Conservation (phyloP, 768 basidiomycete genomes). For the Termitomyces sp. region DNA sequence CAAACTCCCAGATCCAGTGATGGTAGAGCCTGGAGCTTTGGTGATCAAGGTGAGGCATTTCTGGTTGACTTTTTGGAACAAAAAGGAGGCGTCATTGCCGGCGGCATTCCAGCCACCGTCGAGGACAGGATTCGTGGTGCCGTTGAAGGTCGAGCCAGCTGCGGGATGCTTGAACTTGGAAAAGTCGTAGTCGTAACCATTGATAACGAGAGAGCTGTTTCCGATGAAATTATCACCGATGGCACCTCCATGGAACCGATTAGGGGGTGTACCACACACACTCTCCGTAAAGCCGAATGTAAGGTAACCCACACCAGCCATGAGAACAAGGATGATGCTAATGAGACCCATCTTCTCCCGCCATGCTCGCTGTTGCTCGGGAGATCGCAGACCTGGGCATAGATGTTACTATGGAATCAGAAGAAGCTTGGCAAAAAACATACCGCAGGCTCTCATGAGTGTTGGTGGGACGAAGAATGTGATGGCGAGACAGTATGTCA, state of each 20-base stretch:
- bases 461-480: constrained; percentile 83
- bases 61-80: constrained; percentile 91
- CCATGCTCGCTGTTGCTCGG: constrained; percentile 96
- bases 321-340: constrained; percentile 71
- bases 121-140: constrained; percentile 79
- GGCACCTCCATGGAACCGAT: constrained; percentile 76
- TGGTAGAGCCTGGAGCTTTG: constrained; percentile 65
- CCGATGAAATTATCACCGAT: constrained; percentile 70
- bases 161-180: constrained; percentile 81
- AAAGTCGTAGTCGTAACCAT: constrained; percentile 93
- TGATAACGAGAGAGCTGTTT: constrained; percentile 83
- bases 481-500: constrained; percentile 86
- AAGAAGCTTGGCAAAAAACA: constrained; percentile 26
- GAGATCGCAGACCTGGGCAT: constrained; percentile 74
- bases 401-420: not conserved
- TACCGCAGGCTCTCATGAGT: constrained; percentile 75
- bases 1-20: constrained; percentile 54
- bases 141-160: constrained; percentile 66
- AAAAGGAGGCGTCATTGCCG: constrained; percentile 88
- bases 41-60: constrained; percentile 79
- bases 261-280: constrained; percentile 87
- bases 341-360: constrained; percentile 97
- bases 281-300: constrained; percentile 97
- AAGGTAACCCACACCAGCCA: constrained; percentile 95
- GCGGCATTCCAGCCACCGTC: constrained; percentile 72